phyloP scores from a whole-genome alignment of 306 rosid genomes.

The Sicyos edulis region DNA sequence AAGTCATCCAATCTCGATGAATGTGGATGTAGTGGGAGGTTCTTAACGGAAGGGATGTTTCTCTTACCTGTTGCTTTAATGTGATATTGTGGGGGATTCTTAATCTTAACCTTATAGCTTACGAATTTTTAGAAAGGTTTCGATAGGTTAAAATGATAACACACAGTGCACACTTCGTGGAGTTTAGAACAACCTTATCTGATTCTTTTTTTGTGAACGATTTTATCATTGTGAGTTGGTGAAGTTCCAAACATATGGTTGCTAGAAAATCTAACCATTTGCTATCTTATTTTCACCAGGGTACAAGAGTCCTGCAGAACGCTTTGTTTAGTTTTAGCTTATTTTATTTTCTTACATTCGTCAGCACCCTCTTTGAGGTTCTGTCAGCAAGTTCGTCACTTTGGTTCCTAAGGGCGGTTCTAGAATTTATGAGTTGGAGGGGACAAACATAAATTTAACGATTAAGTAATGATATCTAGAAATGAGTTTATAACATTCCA shows the following conservation, averaged over 20 bases:
- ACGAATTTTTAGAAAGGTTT: not conserved
- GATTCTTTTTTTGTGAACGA: not conserved
- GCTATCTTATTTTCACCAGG: not conserved
- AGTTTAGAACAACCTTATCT: not conserved
- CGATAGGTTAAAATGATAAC: not conserved
- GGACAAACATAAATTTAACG: not conserved
- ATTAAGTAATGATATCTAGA: not conserved
- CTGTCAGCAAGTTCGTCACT: too few relatives aligned
- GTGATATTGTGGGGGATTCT: not conserved
- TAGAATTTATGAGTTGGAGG: too few relatives aligned
- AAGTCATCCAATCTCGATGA: not conserved
- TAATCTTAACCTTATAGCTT: not conserved
- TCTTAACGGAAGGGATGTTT: not conserved
- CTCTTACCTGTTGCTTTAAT: not conserved
- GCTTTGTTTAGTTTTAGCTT: not conserved
- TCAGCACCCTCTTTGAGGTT: too few relatives aligned
- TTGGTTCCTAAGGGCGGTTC: too few relatives aligned
- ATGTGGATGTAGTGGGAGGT: not conserved
- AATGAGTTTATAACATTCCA: not conserved
- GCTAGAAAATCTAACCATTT: not conserved
- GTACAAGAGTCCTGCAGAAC: not conserved
- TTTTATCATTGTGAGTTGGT: not conserved
- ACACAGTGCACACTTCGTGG: not conserved
- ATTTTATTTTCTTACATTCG: not conserved
- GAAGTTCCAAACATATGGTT: not conserved